These are phyloP conservation scores for Fistulinella prunicolor DNA, from an alignment of 768 basidiomycete genomes.

Conservation along the genomic window DNA sequence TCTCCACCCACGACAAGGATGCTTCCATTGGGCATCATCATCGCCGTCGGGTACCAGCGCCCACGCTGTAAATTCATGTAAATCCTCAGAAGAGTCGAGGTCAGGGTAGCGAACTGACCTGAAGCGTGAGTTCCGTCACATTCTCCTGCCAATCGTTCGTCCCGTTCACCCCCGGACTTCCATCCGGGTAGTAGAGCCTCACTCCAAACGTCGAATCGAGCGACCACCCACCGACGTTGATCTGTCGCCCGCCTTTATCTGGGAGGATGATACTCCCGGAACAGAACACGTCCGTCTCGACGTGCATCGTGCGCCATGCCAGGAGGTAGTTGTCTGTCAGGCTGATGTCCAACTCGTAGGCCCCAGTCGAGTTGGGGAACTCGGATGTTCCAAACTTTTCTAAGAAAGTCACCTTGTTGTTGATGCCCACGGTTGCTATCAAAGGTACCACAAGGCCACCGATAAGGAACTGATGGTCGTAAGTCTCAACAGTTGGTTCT, in stretches of 20 bases:
- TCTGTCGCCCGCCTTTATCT: constrained; percentile 53
- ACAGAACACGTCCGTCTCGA: constrained; percentile 79
- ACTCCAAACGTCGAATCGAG: constrained; percentile 68
- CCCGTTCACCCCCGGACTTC: constrained; percentile 61
- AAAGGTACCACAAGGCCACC: constrained; percentile 68
- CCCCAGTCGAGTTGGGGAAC: constrained; percentile 65
- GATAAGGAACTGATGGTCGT: constrained; percentile 39
- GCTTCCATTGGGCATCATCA: constrained; percentile 70
- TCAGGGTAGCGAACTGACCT: constrained; percentile 38
- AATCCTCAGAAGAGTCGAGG: background rate
- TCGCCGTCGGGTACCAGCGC: constrained; percentile 71
- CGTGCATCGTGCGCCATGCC: constrained; percentile 76
- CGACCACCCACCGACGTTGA: constrained; percentile 50
- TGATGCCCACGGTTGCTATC: constrained; percentile 72
- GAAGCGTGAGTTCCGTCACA: constrained; percentile 50
- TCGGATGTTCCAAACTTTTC: constrained; percentile 70
- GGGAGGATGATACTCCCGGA: constrained; percentile 71
- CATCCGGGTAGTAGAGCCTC: constrained; percentile 70
- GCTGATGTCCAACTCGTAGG: constrained; percentile 71
- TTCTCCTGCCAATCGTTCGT: constrained; percentile 84
- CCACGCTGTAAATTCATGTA: constrained; percentile 40
- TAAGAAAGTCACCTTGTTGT: constrained; percentile 78
- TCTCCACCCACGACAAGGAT: constrained; percentile 76
- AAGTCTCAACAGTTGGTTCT: background rate
- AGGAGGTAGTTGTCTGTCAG: constrained; percentile 41